phyloP scores from a whole-genome alignment of 75 land plant genomes.

The Picea sitchensis region DNA sequence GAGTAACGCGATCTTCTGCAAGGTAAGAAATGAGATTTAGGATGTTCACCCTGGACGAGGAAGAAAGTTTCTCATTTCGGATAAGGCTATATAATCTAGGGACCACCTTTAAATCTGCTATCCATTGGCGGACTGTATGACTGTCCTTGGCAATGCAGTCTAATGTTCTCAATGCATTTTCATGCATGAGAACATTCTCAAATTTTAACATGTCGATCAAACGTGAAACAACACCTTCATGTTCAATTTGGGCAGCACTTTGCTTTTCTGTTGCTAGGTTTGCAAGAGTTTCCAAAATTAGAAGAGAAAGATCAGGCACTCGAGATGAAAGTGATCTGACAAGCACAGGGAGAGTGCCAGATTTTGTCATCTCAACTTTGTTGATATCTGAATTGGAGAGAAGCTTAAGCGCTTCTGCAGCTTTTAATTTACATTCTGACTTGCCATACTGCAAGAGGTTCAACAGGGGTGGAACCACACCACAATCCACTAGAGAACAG shows the following conservation, averaged over 20 bases:
- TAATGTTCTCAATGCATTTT: conserved; percentile 17
- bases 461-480: conserved; percentile 19
- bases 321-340: conserved; percentile 9
- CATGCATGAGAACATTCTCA: conserved; percentile 13
- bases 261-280: conserved; percentile 19
- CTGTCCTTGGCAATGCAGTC: conserved; percentile 17
- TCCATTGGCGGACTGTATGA: conserved; percentile 16
- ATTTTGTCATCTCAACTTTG: conserved; percentile 13
- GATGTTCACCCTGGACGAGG: conserved; percentile 12
- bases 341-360: conserved; percentile 20
- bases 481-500: conserved; percentile 18
- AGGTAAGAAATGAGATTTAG: conserved; percentile 14
- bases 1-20: conserved; percentile 18
- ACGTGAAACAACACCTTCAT: conserved; percentile 14
- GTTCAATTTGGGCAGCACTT: conserved; percentile 20
- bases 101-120: conserved; percentile 7
- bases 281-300: conserved; percentile 10
- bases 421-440: conserved; percentile 1
- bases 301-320: neutral
- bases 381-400: conserved; percentile 15
- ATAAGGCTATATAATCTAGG: conserved; percentile 8
- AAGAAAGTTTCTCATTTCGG: conserved; percentile 5
- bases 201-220: conserved; percentile 11
- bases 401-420: conserved; percentile 13
- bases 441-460: conserved; percentile 11